Evolutionary conservation across 2,329 filamentous ascomycete genomes (phyloP), one percentile per base, ranked within the genome.

Genomic region (Myriosclerotinia scirpicola): DNA sequence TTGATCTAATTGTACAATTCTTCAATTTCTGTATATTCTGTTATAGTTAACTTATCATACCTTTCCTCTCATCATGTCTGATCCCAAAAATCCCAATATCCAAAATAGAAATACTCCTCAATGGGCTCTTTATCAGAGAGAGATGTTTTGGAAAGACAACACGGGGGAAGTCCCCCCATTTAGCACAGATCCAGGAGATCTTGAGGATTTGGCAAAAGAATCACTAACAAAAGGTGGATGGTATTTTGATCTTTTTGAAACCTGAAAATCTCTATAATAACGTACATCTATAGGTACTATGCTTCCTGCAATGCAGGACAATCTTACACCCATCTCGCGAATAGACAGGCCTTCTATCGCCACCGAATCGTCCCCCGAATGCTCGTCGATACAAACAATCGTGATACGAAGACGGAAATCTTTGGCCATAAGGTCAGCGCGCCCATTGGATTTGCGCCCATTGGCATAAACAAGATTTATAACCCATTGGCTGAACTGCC

Each of bases 391-490:
- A 88, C 84, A 9, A 59, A 42, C 63, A 50, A 86, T 42, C 82
- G 85, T 48, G 85, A 88, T 71, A 87, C 84, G 0, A 76, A 77
- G 1, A 84, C 84, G 15, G 78, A 77, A 5, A 85, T 90, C 68
- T 89, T 88, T 75, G 84, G 86, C 17, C 84, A 88, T 74, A 80
- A 81, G 59, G 82, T 86, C 17, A 79, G 81, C 2, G 85, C 85
- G 0, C 86, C 87, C 0, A 84, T 89, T 61, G 85, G 85, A n/a
- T 87, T 89, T 72, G 84, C 86, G 0, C 86, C 86, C 0, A 83
- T 89, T 38, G 86, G 87, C 5, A 88, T 89, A 71, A 88, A 89
- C 78, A 83, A 84, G 69, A 89, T 89, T 71, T 89, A 88, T 77
- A 81, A 89, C 71, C 80, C 81, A 0, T 73, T 77, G 0, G 86